These are phyloP conservation scores for Yamadazyma sp. DNA, from an alignment of 805 yeast species.

Conservation along the genomic window DNA sequence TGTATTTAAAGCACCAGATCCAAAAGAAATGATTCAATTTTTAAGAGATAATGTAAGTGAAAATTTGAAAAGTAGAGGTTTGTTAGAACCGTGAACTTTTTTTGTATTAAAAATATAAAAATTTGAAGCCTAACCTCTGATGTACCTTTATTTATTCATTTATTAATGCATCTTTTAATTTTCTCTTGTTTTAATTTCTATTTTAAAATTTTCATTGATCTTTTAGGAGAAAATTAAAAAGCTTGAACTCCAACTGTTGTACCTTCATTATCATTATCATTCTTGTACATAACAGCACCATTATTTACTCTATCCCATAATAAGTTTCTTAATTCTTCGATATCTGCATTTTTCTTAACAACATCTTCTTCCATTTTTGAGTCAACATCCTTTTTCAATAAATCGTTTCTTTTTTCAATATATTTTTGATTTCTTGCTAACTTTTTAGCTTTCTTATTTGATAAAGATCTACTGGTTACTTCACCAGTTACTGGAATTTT, in stretches of 20 bases:
- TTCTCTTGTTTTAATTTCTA: no score
- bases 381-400: conserved; percentile 48
- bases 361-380: conserved; percentile 48
- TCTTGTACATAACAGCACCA: no score
- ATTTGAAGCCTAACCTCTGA: neutral
- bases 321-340: conserved; percentile 56
- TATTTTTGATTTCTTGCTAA: conserved; percentile 77
- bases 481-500: conserved; percentile 24
- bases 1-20: conserved; percentile 81
- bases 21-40: conserved; percentile 66
- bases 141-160: neutral
- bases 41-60: conserved; percentile 61
- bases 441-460: conserved; percentile 77
- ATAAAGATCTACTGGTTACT: conserved; percentile 57
- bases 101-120: no score
- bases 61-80: conserved; percentile 46
- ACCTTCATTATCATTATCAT: conserved; percentile 68
- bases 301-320: conserved; percentile 73
- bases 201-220: neutral
- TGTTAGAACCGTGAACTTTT: conserved; percentile 16
- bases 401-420: conserved; percentile 52
- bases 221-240: no score
- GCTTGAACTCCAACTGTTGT: conserved; percentile 80
- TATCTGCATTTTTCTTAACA: conserved; percentile 17
- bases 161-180: no score